These are phyloP conservation scores for Solanum phureja DNA, from an alignment of 257 asterid species.

Conservation along the genomic window DNA sequence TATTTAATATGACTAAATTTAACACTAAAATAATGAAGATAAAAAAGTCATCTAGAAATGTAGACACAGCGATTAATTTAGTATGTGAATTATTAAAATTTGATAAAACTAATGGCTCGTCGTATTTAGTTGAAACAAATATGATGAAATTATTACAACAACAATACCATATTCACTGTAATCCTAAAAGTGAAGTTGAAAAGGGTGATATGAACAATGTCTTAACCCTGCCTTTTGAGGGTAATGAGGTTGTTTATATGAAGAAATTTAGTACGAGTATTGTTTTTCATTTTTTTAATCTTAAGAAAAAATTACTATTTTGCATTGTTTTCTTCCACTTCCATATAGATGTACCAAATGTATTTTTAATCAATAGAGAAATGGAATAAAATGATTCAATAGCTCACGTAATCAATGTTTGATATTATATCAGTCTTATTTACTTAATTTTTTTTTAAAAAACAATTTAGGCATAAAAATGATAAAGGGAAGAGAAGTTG, in stretches of 20 bases:
- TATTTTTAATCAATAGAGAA: too few relatives aligned
- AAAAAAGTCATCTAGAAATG: neutral
- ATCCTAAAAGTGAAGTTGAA: too few relatives aligned
- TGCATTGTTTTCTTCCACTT: neutral
- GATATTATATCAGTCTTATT: too few relatives aligned
- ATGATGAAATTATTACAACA: neutral
- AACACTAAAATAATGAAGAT: neutral
- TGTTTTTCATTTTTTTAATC: too few relatives aligned
- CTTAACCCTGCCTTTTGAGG: neutral
- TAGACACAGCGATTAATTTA: neutral
- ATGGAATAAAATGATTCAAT: too few relatives aligned
- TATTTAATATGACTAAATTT: neutral
- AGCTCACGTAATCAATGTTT: neutral
- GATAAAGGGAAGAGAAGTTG: too few relatives aligned
- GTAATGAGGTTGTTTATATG: neutral
- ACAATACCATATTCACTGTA: too few relatives aligned
- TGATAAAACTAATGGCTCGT: neutral
- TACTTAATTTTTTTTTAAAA: too few relatives aligned
- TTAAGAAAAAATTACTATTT: neutral
- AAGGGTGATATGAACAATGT: too few relatives aligned
- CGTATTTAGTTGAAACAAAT: neutral
- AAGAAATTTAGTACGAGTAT: neutral
- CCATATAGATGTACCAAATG: neutral
- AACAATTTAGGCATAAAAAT: too few relatives aligned
- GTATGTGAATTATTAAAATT: neutral